phyloP scores from a whole-genome alignment of 2,329 filamentous ascomycete genomes.

The Exophiala lecanii-corni region DNA sequence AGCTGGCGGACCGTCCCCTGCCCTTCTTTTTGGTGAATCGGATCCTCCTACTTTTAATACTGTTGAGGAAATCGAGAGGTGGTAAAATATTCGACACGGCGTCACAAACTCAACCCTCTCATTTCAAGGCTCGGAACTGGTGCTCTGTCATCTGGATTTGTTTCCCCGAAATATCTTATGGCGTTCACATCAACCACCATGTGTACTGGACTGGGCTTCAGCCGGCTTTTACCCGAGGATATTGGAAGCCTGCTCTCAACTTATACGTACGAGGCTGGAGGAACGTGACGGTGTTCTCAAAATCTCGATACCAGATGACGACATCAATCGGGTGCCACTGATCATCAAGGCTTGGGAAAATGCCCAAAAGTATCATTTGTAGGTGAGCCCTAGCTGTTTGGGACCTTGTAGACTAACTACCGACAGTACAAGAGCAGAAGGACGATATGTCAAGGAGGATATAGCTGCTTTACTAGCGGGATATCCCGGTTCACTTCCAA shows the following conservation, averaged over 20 bases:
- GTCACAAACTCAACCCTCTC: not conserved
- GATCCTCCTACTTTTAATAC: constrained; percentile 5
- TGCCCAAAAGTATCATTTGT: constrained; percentile 6
- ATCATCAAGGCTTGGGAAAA: constrained; percentile 9
- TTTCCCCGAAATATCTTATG: constrained; percentile 24
- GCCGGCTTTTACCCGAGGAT: constrained; percentile 26
- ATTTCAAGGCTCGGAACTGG: constrained; percentile 6
- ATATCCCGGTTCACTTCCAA: not conserved
- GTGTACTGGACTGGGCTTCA: constrained; percentile 27
- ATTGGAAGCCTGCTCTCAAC: constrained; percentile 24
- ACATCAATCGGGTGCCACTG: constrained; percentile 1
- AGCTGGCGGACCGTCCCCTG: constrained; percentile 5
- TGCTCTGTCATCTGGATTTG: constrained; percentile 10
- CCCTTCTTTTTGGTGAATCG: constrained; percentile 5
- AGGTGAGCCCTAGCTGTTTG: constrained; percentile 1
- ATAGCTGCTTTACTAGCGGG: constrained; percentile 1
- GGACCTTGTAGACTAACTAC: not conserved
- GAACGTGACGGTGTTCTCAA: constrained; percentile 1
- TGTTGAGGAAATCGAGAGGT: constrained; percentile 5
- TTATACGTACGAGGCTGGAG: constrained; percentile 4
- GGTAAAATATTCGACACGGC: constrained; percentile 5
- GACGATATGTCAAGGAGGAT: constrained; percentile 5
- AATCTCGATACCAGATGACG: constrained; percentile 4
- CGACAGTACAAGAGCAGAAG: constrained; percentile 2
- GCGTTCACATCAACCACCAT: constrained; percentile 25